phyloP scores from a whole-genome alignment of 78 protist genomes.

The Trichosphaerium sp. region DNA sequence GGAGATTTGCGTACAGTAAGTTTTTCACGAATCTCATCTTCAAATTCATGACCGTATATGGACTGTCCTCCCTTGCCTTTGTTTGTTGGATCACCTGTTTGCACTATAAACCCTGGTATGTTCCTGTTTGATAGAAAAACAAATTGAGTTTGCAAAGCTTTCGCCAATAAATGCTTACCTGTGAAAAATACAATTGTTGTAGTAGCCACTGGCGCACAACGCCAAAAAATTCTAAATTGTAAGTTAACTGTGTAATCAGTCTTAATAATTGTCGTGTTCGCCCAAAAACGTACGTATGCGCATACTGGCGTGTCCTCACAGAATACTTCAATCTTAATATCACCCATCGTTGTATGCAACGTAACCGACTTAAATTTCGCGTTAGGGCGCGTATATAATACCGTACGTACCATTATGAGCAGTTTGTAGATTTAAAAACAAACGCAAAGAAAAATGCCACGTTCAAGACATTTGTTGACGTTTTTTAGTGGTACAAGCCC shows the following conservation, averaged over 20 bases:
- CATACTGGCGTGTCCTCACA: constrained; percentile 21
- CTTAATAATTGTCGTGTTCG: no score
- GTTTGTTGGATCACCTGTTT: constrained; percentile 60
- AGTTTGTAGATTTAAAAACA: no score
- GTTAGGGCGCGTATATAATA: no score
- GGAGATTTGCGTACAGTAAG: constrained; percentile 11
- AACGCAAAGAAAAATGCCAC: no score
- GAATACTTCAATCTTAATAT: constrained; percentile 40
- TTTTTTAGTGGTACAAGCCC: no score
- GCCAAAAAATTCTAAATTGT: constrained; percentile 51
- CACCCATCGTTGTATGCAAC: constrained; percentile 40
- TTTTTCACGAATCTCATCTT: constrained; percentile 22
- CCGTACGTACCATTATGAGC: no score
- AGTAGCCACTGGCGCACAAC: constrained; percentile 60
- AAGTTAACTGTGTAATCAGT: no score
- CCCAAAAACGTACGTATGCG: background rate
- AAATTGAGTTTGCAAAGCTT: no score
- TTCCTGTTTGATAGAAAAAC: no score
- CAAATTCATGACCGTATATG: constrained; percentile 43
- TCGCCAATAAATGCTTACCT: background rate
- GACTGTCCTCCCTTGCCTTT: constrained; percentile 57
- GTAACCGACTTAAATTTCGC: constrained; percentile 51
- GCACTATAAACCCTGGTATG: constrained; percentile 39
- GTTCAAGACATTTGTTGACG: no score
- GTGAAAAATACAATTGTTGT: constrained; percentile 48